Percentiles rank a stretch among this genome's conserved stretches.
Conservation (phyloP, 352 stramenopile species). For the Phytophthora hibernalis region DNA sequence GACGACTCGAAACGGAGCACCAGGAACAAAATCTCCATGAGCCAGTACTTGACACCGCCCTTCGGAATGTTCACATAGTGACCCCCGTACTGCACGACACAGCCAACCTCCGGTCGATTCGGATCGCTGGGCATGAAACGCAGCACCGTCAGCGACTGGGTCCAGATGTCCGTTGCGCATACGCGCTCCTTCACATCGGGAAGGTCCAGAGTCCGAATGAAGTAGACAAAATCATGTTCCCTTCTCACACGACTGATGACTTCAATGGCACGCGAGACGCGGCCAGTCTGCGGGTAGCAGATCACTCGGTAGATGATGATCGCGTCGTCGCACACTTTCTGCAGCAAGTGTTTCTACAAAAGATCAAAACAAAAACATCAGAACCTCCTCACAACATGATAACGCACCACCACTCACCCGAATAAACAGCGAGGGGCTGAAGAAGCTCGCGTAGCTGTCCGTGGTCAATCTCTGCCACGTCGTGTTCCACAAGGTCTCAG, state of each 20-base stretch:
- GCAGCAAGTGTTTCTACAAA: constrained; percentile 51
- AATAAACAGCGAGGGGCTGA: constrained; percentile 55
- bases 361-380: constrained; percentile 6
- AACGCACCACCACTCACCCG: constrained; percentile 32
- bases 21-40: constrained; percentile 66
- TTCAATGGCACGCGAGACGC: constrained; percentile 54
- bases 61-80: constrained; percentile 52
- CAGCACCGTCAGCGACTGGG: constrained; percentile 53
- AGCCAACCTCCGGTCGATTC: constrained; percentile 36
- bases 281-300: constrained; percentile 47
- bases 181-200: constrained; percentile 46
- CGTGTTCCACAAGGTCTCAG: constrained; percentile 49
- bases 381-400: neutral
- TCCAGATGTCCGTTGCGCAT: constrained; percentile 44
- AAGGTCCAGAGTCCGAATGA: constrained; percentile 50
- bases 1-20: constrained; percentile 62
- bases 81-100: constrained; percentile 52
- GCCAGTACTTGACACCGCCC: constrained; percentile 54
- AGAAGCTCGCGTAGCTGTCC: constrained; percentile 59
- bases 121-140: constrained; percentile 51
- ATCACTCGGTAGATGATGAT: constrained; percentile 63
- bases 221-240: constrained; percentile 54
- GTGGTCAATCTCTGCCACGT: constrained; percentile 50
- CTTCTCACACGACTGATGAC: constrained; percentile 54
- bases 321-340: constrained; percentile 52